Evolutionary conservation across 1,139 yeast genomes (phyloP), one percentile per base, ranked within the genome.

Genomic region (Kodamaea plutei): DNA sequence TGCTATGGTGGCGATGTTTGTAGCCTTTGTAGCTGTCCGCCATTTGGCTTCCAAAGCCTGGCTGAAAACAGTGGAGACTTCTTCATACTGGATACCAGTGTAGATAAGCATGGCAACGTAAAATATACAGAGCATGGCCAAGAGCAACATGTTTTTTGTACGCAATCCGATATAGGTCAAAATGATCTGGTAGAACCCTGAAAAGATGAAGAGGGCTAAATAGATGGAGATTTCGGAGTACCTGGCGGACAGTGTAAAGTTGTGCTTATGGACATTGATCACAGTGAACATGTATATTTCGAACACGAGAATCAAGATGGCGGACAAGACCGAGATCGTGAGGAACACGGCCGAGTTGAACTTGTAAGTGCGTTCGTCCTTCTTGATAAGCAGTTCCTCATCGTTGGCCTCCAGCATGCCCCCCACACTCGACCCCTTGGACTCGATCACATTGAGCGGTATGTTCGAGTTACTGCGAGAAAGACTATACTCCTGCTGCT

Each of bases 11-110:
- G 76, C 71, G 16, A 73, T 64, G 34, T 69, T 62, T 30, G 67
- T 57, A 29, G 63, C 68, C 35, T 39, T 47, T 6, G 55, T 57
- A 17, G 60, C 64, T 20, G 37, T 43, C 43, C 41, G 48, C 63
- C 58, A 60, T 10, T 33, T 37, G n/a, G 40, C 51, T 22, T 26
- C 44, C 29, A 44, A 51, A 32, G 33, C 42, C 15, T 31, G 33
- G 2, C 44, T 33, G 10, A 66, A 52, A 3, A 57, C 52, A 4
- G 41, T 37, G 11, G 54, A 40, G 26, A 72, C 52, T 51, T 73
- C 78, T 32, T 58, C 57, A 43, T 60, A 72, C 45, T 73, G 78
- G 23, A 73, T 60, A 8, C 74, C 73, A 2, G 77, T 63, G 46
- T 73, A 73, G 4, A 69, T 54, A 43, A 70, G 51, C 72, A 73